These are phyloP conservation scores for Boletellus dicymbophilus DNA, from an alignment of 1,284 basidiomycete species.

Conservation along the genomic window DNA sequence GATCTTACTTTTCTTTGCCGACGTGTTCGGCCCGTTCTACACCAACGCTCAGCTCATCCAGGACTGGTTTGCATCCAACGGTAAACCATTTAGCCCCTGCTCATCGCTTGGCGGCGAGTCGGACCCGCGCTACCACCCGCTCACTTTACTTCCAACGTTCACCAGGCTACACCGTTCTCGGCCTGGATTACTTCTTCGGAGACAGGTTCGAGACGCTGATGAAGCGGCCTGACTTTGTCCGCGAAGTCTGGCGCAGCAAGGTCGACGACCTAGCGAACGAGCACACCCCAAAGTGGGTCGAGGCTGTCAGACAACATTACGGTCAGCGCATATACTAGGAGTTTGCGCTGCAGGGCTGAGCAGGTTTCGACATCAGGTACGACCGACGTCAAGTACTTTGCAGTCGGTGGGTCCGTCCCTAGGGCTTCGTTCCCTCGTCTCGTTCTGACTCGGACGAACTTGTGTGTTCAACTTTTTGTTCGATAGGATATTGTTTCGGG, in stretches of 20 bases:
- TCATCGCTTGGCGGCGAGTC: too few relatives aligned
- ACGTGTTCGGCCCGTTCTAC: conserved; percentile 52
- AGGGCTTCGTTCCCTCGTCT: background rate
- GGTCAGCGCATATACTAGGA: too few relatives aligned
- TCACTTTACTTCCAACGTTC: too few relatives aligned
- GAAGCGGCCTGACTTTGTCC: conserved; percentile 40
- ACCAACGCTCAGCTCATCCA: conserved; percentile 53
- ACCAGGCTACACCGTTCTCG: conserved; percentile 54
- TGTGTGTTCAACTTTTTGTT: too few relatives aligned
- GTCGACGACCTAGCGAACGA: conserved; percentile 37
- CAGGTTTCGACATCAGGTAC: conserved; percentile 20
- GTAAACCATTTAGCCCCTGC: conserved; percentile 23
- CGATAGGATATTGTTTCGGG: conserved; percentile 59
- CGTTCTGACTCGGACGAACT: background rate
- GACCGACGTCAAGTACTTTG: conserved; percentile 35
- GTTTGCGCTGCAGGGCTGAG: too few relatives aligned
- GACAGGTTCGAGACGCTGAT: conserved; percentile 43
- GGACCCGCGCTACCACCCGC: too few relatives aligned
- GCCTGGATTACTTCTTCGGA: conserved; percentile 59
- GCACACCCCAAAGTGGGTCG: conserved; percentile 48
- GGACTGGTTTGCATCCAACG: conserved; percentile 53
- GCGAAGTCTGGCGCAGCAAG: conserved; percentile 41
- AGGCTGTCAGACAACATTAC: conserved; percentile 38
- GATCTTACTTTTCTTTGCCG: conserved; percentile 52
- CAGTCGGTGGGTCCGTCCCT: conserved; percentile 34